Evolutionary conservation across 768 basidiomycete genomes (phyloP).

Genomic region (Tylopilus cervinicoccineus): DNA sequence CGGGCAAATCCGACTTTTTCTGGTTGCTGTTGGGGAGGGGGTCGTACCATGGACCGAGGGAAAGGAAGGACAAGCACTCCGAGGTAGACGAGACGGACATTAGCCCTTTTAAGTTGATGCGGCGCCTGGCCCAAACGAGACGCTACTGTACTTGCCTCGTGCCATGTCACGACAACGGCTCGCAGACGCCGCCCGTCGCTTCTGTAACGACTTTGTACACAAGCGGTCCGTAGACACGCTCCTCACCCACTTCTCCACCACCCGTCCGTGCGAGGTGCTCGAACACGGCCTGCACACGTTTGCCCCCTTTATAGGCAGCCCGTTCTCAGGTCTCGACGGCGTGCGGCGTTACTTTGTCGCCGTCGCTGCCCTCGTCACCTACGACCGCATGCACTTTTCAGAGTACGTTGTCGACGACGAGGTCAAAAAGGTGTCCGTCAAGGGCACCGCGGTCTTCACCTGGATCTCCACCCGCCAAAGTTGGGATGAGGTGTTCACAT

Average conservation of each 20-base stretch:
- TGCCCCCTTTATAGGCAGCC: slow-evolving; percentile 57
- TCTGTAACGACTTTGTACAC: slow-evolving; percentile 51
- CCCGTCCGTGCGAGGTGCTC: slow-evolving; percentile 39
- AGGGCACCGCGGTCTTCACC: slow-evolving; percentile 51
- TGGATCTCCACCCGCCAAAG: slow-evolving; percentile 50
- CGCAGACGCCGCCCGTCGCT: slow-evolving; percentile 39
- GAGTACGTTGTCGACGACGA: slow-evolving; percentile 53
- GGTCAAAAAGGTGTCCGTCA: slow-evolving; percentile 48
- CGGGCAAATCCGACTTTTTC: slow-evolving; percentile 1
- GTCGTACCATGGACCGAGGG: too few species aligned
- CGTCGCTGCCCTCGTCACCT: slow-evolving; percentile 43
- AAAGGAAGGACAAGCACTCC: too few species aligned
- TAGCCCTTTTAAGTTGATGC: too few species aligned
- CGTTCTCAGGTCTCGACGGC: slow-evolving; percentile 42
- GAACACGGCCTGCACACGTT: slow-evolving; percentile 54
- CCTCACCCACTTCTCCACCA: slow-evolving; percentile 48
- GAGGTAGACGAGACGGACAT: too few species aligned
- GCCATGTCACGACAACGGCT: slow-evolving; percentile 27
- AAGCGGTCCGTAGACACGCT: slow-evolving; percentile 41
- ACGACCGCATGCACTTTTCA: slow-evolving; percentile 50
- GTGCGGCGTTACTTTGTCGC: slow-evolving; percentile 48
- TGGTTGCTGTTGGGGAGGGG: neutral
- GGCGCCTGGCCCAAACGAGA: neutral
- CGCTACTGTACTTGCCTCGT: neutral
- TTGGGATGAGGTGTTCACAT: slow-evolving; percentile 62